These are phyloP conservation scores for Candida pseudoviswanathii DNA, from an alignment of 1,139 yeast genomes.

Conservation along the genomic window DNA sequence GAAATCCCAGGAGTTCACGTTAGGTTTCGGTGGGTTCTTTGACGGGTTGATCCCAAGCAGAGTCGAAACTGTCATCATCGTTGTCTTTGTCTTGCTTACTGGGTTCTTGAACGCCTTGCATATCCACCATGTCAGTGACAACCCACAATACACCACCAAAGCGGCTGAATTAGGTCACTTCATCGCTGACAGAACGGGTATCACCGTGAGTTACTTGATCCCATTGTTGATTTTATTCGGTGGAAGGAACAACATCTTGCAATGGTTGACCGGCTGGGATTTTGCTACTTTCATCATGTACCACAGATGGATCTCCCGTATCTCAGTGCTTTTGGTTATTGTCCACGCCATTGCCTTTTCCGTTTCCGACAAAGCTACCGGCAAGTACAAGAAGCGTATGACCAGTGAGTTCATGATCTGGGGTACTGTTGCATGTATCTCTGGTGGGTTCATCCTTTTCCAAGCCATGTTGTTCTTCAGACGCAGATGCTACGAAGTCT, in stretches of 20 bases:
- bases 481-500: constrained; percentile 41
- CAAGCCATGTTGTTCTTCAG: constrained; percentile 42
- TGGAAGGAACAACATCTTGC: constrained; percentile 35
- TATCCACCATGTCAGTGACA: constrained; percentile 22
- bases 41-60: constrained; percentile 28
- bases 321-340: constrained; percentile 23
- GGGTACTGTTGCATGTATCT: constrained; percentile 48
- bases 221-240: constrained; percentile 34
- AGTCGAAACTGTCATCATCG: constrained; percentile 27
- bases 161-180: constrained; percentile 18
- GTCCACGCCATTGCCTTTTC: constrained; percentile 29
- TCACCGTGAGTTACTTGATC: constrained; percentile 24
- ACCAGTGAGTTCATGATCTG: constrained; percentile 34
- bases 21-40: constrained; percentile 20
- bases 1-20: constrained; percentile 21
- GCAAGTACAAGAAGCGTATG: constrained; percentile 18
- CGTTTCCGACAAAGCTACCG: constrained; percentile 14
- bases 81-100: constrained; percentile 47
- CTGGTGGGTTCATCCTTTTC: constrained; percentile 33
- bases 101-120: constrained; percentile 37
- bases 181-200: constrained; percentile 36
- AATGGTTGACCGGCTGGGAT: constrained; percentile 31
- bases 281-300: constrained; percentile 32
- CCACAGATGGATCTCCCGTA: constrained; percentile 35
- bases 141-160: constrained; percentile 23